A percentile compares a stretch with the other conserved stretches of the same genome.
These are phyloP conservation scores for Mortierella sp. DNA, from an alignment of 371 early-diverging fungal species.

Conservation along the genomic window DNA sequence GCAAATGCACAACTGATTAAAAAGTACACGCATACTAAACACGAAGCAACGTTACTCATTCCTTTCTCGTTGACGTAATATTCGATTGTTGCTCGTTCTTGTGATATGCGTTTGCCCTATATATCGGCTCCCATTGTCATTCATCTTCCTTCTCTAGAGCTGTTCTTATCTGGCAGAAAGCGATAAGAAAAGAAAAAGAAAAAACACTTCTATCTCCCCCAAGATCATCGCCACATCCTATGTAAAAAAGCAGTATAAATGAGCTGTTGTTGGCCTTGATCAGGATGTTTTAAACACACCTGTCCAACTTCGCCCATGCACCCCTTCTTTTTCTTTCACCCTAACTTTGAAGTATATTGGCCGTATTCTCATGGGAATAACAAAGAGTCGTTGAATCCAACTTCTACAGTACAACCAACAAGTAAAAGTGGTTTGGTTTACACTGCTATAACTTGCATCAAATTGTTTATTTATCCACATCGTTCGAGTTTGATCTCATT, in stretches of 20 bases:
- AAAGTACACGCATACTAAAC: background rate
- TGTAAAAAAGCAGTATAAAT: background rate
- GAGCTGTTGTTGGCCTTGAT: background rate
- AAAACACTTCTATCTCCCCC: background rate
- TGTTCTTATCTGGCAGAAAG: too few relatives aligned
- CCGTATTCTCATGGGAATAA: too few relatives aligned
- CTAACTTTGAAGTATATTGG: background rate
- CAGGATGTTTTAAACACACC: background rate
- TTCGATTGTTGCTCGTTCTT: background rate
- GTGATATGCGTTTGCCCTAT: too few relatives aligned
- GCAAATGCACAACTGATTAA: too few relatives aligned
- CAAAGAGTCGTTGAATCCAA: background rate
- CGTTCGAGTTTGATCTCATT: too few relatives aligned
- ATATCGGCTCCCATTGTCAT: too few relatives aligned
- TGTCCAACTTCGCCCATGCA: background rate
- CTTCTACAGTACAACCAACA: too few relatives aligned
- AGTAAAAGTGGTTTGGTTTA: background rate
- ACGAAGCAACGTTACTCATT: background rate
- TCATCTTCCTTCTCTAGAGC: too few relatives aligned
- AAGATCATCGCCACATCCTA: constrained; percentile 2
- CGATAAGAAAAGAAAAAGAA: background rate
- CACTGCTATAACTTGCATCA: too few relatives aligned
- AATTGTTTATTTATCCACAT: too few relatives aligned
- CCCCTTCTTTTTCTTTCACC: background rate
- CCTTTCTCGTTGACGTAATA: background rate